phyloP scores from a whole-genome alignment of 129 eudicot genomes.

The Tanacetum coccineum region DNA sequence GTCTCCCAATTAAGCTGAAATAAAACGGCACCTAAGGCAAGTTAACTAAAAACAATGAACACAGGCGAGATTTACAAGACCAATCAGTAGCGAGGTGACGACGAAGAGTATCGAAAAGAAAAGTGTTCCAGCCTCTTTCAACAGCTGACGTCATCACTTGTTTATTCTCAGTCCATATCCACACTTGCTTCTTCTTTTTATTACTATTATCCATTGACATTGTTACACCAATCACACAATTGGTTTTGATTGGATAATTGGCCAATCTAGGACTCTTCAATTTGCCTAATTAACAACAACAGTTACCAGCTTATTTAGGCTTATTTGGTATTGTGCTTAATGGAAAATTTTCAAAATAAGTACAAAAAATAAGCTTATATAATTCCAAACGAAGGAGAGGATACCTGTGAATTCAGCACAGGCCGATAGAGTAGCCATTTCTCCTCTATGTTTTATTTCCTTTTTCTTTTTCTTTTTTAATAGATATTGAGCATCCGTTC shows the following conservation, averaged over 20 bases:
- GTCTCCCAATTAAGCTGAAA: too few relatives aligned
- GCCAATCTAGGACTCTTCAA: slow-evolving; percentile 33
- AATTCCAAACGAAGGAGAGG: too few relatives aligned
- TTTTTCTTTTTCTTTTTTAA: not conserved
- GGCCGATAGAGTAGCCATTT: slow-evolving; percentile 20
- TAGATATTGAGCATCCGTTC: too few relatives aligned
- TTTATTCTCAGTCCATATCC: slow-evolving; percentile 35
- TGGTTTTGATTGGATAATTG: slow-evolving; percentile 22
- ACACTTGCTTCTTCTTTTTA: too few relatives aligned
- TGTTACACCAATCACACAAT: slow-evolving; percentile 4
- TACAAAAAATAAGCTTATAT: too few relatives aligned
- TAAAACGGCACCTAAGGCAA: too few relatives aligned
- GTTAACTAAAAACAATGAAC: too few relatives aligned
- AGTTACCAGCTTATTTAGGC: too few relatives aligned
- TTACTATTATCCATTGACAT: slow-evolving; percentile 33
- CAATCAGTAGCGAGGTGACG: slow-evolving; percentile 71
- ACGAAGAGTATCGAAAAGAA: slow-evolving; percentile 48
- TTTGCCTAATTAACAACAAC: too few relatives aligned
- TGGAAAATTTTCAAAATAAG: too few relatives aligned
- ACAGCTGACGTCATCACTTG: slow-evolving; percentile 93
- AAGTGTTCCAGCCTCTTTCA: slow-evolving; percentile 96
- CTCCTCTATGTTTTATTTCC: too few relatives aligned
- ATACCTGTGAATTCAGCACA: not conserved
- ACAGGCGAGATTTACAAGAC: slow-evolving; percentile 70
- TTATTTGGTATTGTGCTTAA: too few relatives aligned